phyloP scores from a whole-genome alignment of 331 rosid genomes.

The Acacia concinna region DNA sequence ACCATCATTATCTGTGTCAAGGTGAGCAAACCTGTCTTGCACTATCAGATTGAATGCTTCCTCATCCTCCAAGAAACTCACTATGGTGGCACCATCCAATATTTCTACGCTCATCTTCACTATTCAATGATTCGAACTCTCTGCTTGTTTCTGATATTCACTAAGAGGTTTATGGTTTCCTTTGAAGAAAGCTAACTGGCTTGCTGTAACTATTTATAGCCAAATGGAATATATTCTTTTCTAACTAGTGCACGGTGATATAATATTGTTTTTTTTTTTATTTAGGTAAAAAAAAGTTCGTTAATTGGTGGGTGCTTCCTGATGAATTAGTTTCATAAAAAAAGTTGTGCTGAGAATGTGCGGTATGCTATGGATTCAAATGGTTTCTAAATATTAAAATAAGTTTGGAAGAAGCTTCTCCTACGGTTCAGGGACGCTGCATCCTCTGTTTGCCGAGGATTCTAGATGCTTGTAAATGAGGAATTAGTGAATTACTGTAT shows the following conservation, averaged over 20 bases:
- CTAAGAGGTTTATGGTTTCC: background rate
- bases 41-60: constrained; percentile 49
- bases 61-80: constrained; percentile 66
- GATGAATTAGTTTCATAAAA: background rate
- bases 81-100: constrained; percentile 65
- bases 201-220: background rate
- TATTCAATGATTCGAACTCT: background rate
- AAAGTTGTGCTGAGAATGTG: background rate
- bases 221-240: background rate
- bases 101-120: constrained; percentile 73
- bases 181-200: constrained; percentile 27
- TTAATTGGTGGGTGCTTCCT: background rate
- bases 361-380: background rate
- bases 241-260: background rate
- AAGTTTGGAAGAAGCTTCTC: background rate
- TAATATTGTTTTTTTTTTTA: background rate
- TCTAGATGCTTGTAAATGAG: background rate
- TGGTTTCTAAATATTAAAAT: background rate
- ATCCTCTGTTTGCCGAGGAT: background rate
- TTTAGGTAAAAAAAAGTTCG: background rate
- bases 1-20: constrained; percentile 58
- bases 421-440: background rate
- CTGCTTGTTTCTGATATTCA: background rate
- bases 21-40: constrained; percentile 44
- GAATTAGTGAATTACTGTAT: background rate